These are phyloP conservation scores for Candida methanosorbosa DNA, from an alignment of 805 yeast species.

Conservation along the genomic window DNA sequence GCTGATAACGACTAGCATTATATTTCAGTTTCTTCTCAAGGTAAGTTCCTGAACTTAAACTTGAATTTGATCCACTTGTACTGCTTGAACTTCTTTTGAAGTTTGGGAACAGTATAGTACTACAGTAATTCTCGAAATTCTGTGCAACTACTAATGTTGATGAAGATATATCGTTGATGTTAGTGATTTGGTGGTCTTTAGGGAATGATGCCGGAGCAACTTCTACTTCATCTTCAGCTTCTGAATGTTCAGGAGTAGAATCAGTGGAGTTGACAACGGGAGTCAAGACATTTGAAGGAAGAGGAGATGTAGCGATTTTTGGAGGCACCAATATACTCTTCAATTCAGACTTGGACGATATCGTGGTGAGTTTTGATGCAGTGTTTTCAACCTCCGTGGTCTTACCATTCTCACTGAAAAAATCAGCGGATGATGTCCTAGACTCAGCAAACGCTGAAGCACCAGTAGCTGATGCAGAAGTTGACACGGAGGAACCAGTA, in stretches of 20 bases:
- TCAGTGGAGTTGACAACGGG: background rate
- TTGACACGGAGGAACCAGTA: background rate
- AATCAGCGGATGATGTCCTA: background rate
- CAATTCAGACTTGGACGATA: background rate
- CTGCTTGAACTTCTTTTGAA: slow-evolving; percentile 4
- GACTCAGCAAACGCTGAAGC: background rate
- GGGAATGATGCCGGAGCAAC: slow-evolving; percentile 24
- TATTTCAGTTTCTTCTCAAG: slow-evolving; percentile 17
- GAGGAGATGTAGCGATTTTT: slow-evolving; percentile 9
- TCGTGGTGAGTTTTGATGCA: background rate
- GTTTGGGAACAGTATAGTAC: slow-evolving; percentile 19
- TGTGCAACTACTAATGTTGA: slow-evolving; percentile 27
- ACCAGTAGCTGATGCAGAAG: background rate
- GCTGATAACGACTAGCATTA: slow-evolving; percentile 18
- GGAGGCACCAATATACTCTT: slow-evolving; percentile 7
- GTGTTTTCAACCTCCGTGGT: slow-evolving; percentile 1
- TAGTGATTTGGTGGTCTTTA: slow-evolving; percentile 19
- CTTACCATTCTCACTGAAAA: background rate
- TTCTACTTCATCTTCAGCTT: background rate
- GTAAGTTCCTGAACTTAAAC: slow-evolving; percentile 12
- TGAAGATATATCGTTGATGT: slow-evolving; percentile 25
- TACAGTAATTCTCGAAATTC: slow-evolving; percentile 30
- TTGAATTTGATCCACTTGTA: slow-evolving; percentile 1
- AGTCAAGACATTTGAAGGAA: slow-evolving; percentile 8
- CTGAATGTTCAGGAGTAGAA: background rate